Conservation (phyloP, 1,284 basidiomycete genomes). For the Ganoderma leucocontextum region DNA sequence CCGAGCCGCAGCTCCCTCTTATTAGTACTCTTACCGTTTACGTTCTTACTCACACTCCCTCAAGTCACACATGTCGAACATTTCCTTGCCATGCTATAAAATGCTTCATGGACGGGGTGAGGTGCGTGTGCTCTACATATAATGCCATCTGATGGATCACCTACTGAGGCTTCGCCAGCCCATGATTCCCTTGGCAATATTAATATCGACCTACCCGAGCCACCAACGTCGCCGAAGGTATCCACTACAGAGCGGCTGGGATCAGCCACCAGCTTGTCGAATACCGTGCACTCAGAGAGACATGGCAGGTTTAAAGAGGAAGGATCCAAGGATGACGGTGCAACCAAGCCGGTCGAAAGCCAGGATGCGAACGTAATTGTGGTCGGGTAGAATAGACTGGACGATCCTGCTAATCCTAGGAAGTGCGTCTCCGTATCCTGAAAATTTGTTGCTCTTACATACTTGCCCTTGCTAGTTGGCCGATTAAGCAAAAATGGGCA, state of each 20-base stretch:
- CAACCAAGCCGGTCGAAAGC: not conserved
- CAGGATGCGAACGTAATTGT: constrained; percentile 35
- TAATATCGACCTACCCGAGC: not conserved
- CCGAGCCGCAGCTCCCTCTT: constrained; percentile 4
- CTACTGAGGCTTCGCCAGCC: not conserved
- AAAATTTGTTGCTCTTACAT: no score
- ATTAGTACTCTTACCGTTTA: not conserved
- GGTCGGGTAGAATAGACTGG: constrained; percentile 52
- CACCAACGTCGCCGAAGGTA: not conserved
- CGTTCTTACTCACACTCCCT: constrained; percentile 10
- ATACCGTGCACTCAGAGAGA: constrained; percentile 8
- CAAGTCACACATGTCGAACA: not conserved
- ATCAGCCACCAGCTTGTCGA: not conserved
- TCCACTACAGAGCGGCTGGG: not conserved
- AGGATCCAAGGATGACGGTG: not conserved
- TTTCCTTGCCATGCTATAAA: not conserved
- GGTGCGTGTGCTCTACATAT: not conserved
- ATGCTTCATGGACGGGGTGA: not conserved
- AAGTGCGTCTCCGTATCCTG: no score
- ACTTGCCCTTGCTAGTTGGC: no score
- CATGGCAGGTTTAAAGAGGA: not conserved
- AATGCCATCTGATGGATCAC: constrained; percentile 2
- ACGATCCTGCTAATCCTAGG: no score
- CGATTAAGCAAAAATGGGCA: constrained; percentile 61
- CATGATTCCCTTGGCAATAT: not conserved